phyloP scores from a whole-genome alignment of 768 basidiomycete genomes.

The Auriscalpium vulgare region DNA sequence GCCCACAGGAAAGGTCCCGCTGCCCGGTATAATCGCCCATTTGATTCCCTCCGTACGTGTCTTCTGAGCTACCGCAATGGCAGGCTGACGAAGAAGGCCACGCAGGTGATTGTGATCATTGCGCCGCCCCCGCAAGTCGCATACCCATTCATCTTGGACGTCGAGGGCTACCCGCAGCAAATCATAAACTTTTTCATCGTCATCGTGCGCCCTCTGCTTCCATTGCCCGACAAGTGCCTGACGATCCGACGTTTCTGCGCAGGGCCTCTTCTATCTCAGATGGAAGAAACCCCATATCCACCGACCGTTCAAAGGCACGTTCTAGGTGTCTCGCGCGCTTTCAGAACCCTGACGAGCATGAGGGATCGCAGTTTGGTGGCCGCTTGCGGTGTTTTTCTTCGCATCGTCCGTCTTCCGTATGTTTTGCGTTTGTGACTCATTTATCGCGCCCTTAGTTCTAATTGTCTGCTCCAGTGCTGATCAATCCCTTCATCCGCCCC shows the following conservation, averaged over 20 bases:
- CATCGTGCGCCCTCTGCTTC: constrained; percentile 28
- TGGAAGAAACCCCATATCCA: constrained; percentile 38
- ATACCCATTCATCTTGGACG: constrained; percentile 55
- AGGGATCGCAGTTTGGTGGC: constrained; percentile 43
- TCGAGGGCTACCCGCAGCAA: constrained; percentile 44
- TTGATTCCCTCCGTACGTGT: constrained; percentile 40
- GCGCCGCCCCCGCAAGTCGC: constrained; percentile 43
- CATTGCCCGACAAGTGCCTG: too few relatives aligned
- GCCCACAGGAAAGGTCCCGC: constrained; percentile 48
- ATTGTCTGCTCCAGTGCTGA: constrained; percentile 30
- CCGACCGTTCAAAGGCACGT: constrained; percentile 42
- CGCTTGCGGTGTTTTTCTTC: constrained; percentile 47
- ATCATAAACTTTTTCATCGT: constrained; percentile 52
- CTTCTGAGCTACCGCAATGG: too few relatives aligned
- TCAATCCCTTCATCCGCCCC: constrained; percentile 49
- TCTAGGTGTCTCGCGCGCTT: not conserved
- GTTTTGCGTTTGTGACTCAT: constrained; percentile 15
- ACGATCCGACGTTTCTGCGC: too few relatives aligned
- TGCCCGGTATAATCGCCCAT: constrained; percentile 47
- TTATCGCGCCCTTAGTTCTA: not conserved
- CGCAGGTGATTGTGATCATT: constrained; percentile 41
- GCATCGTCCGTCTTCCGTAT: constrained; percentile 41
- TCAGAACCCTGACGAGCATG: not conserved
- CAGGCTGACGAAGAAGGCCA: not conserved
- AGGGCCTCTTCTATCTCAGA: constrained; percentile 51